These are phyloP conservation scores for Trichosanthes truncata DNA, from an alignment of 306 rosid species.

Conservation along the genomic window DNA sequence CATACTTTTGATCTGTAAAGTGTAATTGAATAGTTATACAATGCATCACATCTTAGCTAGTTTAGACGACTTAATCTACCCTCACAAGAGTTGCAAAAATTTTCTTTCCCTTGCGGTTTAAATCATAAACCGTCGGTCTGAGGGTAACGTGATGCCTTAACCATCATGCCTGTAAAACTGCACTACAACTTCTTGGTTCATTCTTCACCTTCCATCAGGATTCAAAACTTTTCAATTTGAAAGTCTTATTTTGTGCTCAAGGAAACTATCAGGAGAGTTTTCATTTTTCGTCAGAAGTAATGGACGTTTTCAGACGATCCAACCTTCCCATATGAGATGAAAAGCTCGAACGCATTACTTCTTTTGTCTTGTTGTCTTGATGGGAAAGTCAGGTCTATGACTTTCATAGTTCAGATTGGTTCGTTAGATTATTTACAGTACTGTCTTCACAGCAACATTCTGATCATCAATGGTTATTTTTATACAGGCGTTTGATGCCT, in stretches of 20 bases:
- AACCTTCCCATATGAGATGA: not conserved
- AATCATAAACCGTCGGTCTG: not conserved
- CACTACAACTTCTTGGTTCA: not conserved
- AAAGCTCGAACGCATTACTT: not conserved
- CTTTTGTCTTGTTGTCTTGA: not conserved
- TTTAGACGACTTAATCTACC: not conserved
- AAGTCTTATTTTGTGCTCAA: not conserved
- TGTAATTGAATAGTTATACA: conserved; percentile 5
- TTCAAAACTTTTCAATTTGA: not conserved
- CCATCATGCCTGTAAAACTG: not conserved
- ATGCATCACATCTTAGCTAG: conserved; percentile 9
- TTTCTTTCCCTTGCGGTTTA: not conserved
- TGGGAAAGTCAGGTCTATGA: too few relatives aligned
- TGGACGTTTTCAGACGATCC: not conserved
- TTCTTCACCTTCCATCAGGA: not conserved
- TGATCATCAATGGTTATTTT: not conserved
- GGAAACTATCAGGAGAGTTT: not conserved
- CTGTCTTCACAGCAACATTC: not conserved
- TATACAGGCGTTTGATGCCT: not conserved
- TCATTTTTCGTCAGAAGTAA: not conserved
- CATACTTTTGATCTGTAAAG: conserved; percentile 24
- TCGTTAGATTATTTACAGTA: not conserved
- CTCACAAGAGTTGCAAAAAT: not conserved
- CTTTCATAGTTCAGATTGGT: not conserved
- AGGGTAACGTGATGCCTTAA: not conserved